These are phyloP conservation scores for Zychaea mexicana DNA, from an alignment of 371 early-diverging fungal genomes.

Conservation along the genomic window DNA sequence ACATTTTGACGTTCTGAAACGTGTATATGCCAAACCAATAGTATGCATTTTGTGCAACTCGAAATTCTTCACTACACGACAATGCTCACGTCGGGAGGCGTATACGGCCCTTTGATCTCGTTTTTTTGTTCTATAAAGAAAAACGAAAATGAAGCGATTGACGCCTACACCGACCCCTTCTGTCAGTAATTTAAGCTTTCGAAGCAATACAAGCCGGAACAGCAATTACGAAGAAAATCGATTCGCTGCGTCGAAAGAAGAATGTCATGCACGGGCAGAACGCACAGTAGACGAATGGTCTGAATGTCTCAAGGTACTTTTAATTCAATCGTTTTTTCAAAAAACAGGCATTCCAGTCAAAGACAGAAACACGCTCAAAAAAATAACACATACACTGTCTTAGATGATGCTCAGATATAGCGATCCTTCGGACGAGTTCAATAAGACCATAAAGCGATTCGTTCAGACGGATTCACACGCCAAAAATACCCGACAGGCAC, in stretches of 20 bases:
- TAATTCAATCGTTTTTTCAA: neutral
- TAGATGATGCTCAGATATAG: constrained; percentile 2
- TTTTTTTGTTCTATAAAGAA: too few species aligned
- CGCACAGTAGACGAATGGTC: constrained; percentile 30
- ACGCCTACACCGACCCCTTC: constrained; percentile 9
- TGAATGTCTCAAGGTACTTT: constrained; percentile 24
- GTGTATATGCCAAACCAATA: too few species aligned
- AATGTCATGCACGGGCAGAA: constrained; percentile 29
- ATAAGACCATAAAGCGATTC: constrained; percentile 27
- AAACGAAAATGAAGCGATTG: constrained; percentile 1
- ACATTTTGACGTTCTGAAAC: too few species aligned
- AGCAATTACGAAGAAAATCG: constrained; percentile 5
- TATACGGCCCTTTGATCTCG: too few species aligned
- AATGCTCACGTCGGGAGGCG: too few species aligned
- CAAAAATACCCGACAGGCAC: constrained; percentile 25
- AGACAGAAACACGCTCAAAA: too few species aligned
- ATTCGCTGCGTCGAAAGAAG: constrained; percentile 23
- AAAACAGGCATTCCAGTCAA: too few species aligned
- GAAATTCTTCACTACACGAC: too few species aligned
- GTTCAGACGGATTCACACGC: constrained; percentile 28
- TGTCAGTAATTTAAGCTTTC: constrained; percentile 10
- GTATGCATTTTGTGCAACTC: too few species aligned
- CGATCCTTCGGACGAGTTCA: constrained; percentile 21
- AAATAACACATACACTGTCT: neutral
- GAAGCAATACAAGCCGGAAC: constrained; percentile 3